phyloP scores from a whole-genome alignment of 1,284 basidiomycete genomes.

The Apiotrichum mycotoxinovorans region DNA sequence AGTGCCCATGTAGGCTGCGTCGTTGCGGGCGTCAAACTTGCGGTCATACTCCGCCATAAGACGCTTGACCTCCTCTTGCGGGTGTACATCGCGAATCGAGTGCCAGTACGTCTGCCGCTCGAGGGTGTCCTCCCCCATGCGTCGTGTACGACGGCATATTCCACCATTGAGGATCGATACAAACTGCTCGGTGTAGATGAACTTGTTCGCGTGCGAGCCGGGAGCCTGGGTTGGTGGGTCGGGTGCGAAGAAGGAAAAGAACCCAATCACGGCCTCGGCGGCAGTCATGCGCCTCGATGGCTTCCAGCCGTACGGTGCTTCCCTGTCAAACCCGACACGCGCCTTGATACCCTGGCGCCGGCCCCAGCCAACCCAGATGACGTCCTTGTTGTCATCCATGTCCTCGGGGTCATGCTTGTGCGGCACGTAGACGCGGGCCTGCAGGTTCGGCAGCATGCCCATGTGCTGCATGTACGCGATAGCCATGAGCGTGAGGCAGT shows the following conservation, averaged over 20 bases:
- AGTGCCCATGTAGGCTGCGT: constrained; percentile 25
- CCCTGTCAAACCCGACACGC: constrained; percentile 27
- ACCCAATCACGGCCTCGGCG: constrained; percentile 36
- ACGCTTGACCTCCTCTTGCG: not conserved
- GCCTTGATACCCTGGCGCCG: constrained; percentile 35
- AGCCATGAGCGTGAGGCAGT: constrained; percentile 48
- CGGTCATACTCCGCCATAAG: constrained; percentile 8
- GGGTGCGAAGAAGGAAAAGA: constrained; percentile 36
- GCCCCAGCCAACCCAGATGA: constrained; percentile 41
- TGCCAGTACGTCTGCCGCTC: not conserved
- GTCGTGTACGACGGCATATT: constrained; percentile 15
- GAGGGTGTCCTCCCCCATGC: not conserved
- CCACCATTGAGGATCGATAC: constrained; percentile 42
- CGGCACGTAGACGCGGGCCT: constrained; percentile 24
- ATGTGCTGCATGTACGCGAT: constrained; percentile 47
- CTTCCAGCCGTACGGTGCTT: constrained; percentile 26
- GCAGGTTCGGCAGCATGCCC: constrained; percentile 45
- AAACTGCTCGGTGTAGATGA: constrained; percentile 22
- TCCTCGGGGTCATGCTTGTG: not conserved
- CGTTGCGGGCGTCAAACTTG: constrained; percentile 16
- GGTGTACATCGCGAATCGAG: not conserved
- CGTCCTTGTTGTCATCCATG: constrained; percentile 6
- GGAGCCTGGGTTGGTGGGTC: not conserved
- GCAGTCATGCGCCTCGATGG: constrained; percentile 23
- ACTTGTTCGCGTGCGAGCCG: constrained; percentile 12